A percentile compares a stretch with the other conserved stretches of the same genome.
Conservation (phyloP, 2,329 filamentous ascomycete genomes). For the Exophiala lecanii-corni region DNA sequence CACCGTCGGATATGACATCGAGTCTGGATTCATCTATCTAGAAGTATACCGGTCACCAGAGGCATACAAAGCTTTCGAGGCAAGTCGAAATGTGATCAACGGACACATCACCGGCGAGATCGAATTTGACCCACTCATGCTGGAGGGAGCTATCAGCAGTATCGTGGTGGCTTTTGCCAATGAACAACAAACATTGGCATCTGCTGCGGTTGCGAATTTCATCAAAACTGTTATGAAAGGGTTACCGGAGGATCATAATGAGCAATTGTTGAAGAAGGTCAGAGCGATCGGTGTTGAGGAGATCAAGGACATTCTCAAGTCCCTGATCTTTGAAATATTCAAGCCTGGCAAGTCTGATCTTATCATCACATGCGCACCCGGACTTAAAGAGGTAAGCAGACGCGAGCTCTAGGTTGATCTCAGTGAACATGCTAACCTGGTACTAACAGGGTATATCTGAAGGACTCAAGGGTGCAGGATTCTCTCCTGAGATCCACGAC, state of each 20-base stretch:
- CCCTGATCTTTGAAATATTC: constrained; percentile 76
- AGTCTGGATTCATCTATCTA: constrained; percentile 76
- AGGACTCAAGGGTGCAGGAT: constrained; percentile 70
- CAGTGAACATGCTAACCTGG: constrained; percentile 21
- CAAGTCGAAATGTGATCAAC: constrained; percentile 68
- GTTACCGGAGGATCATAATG: constrained; percentile 71
- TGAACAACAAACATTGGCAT: constrained; percentile 78
- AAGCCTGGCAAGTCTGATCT: constrained; percentile 74
- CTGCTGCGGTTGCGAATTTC: constrained; percentile 79
- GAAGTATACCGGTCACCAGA: constrained; percentile 88
- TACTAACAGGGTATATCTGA: constrained; percentile 63
- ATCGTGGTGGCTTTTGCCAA: constrained; percentile 85
- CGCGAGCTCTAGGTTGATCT: constrained; percentile 9
- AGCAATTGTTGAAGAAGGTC: constrained; percentile 70
- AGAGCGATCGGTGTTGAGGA: constrained; percentile 70
- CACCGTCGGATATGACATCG: constrained; percentile 70
- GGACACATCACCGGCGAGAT: constrained; percentile 68
- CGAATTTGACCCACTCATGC: constrained; percentile 71
- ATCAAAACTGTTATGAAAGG: constrained; percentile 73
- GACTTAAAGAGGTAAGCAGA: constrained; percentile 74
- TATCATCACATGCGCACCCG: constrained; percentile 79
- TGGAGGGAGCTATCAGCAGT: constrained; percentile 85
- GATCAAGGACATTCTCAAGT: constrained; percentile 67
- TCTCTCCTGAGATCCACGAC: constrained; percentile 68
- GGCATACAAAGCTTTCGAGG: constrained; percentile 76